Percentiles rank a stretch among this genome's conserved stretches.
Conservation (phyloP, 1,284 basidiomycete species). For the Filobasidium uniguttulatum region DNA sequence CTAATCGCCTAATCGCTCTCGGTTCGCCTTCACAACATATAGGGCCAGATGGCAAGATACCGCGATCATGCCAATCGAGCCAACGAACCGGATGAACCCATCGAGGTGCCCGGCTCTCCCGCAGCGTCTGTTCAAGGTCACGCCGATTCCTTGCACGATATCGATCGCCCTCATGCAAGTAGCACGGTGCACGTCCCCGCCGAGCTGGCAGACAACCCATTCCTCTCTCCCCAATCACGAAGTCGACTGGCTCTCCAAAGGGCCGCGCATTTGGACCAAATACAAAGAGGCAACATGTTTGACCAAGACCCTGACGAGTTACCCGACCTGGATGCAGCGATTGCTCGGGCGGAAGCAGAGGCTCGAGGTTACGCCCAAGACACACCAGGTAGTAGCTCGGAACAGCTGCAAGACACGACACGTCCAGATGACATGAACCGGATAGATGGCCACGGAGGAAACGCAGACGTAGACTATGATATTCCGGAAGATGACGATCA, state of each 20-base stretch:
- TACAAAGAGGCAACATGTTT: conserved; percentile 46
- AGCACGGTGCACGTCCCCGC: no score
- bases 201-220: conserved; percentile 31
- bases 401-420: not conserved
- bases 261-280: not conserved
- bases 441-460: conserved; percentile 2
- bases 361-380: not conserved
- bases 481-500: conserved; percentile 4
- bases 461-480: not conserved
- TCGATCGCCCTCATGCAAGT: no score
- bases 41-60: no score
- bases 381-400: not conserved
- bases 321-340: conserved; percentile 14
- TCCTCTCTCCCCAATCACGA: conserved; percentile 30
- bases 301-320: conserved; percentile 28
- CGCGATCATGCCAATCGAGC: no score
- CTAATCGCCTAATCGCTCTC: no score
- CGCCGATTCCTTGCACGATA: no score
- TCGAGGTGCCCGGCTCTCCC: no score
- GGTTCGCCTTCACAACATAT: no score
- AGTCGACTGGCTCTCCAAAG: conserved; percentile 7
- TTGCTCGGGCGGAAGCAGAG: conserved; percentile 16
- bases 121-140: no score
- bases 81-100: no score
- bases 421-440: no score